Base-by-base conservation (phyloP, 2,329 filamentous ascomycete genomes). In the Graphiopsis chlorocephala region DNA sequence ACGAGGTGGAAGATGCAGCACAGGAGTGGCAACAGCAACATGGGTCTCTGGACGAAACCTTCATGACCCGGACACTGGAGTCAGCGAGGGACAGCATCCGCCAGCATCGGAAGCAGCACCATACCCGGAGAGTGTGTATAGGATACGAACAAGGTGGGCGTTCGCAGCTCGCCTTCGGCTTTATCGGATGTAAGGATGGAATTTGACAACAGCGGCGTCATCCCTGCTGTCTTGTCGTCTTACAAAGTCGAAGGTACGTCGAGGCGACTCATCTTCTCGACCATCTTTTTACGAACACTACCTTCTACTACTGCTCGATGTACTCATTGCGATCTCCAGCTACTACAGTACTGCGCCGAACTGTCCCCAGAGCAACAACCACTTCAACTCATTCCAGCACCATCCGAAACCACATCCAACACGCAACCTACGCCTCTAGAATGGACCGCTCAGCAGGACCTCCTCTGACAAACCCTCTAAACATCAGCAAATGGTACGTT, bases 401-500 rank as follows among this genome's bases (percentile, higher is more conserved):
- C 33, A 3, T 66, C 17, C 31, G 31, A 28, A 53, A 53, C 31
- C 61, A 31, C 14, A 42, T 61, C 28, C 65, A 65, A 31, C 66
- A 56, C 29, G 65, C 63, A 45, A 53, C 58, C 26, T 68, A 65
- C 45, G 25, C 64, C 26, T 50, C 50, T 2, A 53, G 57, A 17
- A 64, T 61, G 31, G 63, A 61, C 31, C 63, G 56, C 63, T 62
- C 64, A 50, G 58, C 64, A 38, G 64, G 59, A 25, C 64, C 64
- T 23, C 64, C 58, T 28, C 23, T 65, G 1, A 63, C 59, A 23
- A 63, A 66, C 17, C 80, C 80, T 29, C 71, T 81, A 45, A 81
- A 81, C 68, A 69, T 82, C 45, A 79, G 79, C 2, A 81, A 80
- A 75, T 82, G 80, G 79, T 61, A 35, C 12, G n/a, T 12, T 11